Base-by-base conservation (phyloP, 768 basidiomycete genomes). In the Pisolithus microcarpus region DNA sequence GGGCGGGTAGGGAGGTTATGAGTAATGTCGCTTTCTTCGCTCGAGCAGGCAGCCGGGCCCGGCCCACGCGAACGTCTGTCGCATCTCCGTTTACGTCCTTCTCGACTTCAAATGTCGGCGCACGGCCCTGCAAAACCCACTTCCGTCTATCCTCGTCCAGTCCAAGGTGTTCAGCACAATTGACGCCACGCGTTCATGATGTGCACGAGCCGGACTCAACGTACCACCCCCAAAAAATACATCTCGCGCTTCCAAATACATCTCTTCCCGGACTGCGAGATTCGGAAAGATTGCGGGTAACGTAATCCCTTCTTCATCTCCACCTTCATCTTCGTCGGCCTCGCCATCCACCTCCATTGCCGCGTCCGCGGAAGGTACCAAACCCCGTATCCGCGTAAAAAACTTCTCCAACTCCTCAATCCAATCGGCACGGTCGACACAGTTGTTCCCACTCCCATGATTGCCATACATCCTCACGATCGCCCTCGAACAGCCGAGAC, bases 181-280 rank as follows among this genome's bases (percentile, higher is more conserved):
- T 3, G 64, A 46, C 3, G 82, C 75, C 47, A 91, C 71, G 3
- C 69, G 66, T 7, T 76, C 72, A 15, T 70, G 54, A 55, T 82
- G 78, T 5, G 71, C 66, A 45, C 70, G 78, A 43, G 80, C 76
- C 8, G 78, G 65, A 1, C 75, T 84, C 45, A 76, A 72, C 5
- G 72, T 66, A 15, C 81, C 79, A 23, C 82, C 76, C 36, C 91
- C 90, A 56, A 96, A 91, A 70, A 99, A 97, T 21, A 95, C 80
- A 63, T 98, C 96, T 18, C 86, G 77, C 0, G 90, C 89, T 61
- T 93, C 89, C 38, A 91, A 72, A 59, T 85, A 93, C 28, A 97
- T 81, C 48, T 93, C 91, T 65, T 98, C 94, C 38, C 92, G 82
- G 2, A 94, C 62, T 0, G 77, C 68, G 4, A 85, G 81, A 61